These are phyloP conservation scores for Handroanthus guayacan DNA, from an alignment of 257 asterid genomes.

Conservation along the genomic window DNA sequence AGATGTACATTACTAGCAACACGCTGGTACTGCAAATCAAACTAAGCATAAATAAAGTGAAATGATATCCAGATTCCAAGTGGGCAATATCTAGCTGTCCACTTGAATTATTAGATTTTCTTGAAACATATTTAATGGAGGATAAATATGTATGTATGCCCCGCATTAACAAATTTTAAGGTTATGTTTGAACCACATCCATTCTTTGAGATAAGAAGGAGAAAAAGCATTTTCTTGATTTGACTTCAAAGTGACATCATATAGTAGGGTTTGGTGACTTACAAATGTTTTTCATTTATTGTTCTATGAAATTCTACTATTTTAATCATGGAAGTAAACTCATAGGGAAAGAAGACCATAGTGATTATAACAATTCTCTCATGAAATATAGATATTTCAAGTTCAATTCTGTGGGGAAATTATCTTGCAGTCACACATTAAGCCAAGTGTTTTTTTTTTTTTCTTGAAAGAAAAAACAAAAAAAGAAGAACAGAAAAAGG, in stretches of 20 bases:
- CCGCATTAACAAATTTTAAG: not conserved
- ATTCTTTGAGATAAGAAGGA: not conserved
- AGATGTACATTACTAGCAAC: not conserved
- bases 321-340: not conserved
- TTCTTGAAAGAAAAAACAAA: no score
- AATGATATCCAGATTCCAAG: conserved; percentile 34
- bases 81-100: conserved; percentile 39
- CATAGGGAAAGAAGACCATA: not conserved
- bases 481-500: no score
- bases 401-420: no score
- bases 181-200: not conserved
- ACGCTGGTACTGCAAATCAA: conserved; percentile 1
- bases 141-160: not conserved
- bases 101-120: conserved; percentile 12
- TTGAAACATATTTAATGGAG: not conserved
- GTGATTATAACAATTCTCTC: no score
- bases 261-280: not conserved
- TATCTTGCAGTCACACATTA: no score
- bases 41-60: not conserved
- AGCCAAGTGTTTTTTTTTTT: no score
- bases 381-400: no score
- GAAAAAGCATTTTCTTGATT: not conserved
- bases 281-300: not conserved
- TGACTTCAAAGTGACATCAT: not conserved
- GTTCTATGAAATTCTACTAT: not conserved